These are phyloP conservation scores for Coleophoma crateriformis DNA, from an alignment of 2,329 filamentous ascomycete species.

Conservation along the genomic window DNA sequence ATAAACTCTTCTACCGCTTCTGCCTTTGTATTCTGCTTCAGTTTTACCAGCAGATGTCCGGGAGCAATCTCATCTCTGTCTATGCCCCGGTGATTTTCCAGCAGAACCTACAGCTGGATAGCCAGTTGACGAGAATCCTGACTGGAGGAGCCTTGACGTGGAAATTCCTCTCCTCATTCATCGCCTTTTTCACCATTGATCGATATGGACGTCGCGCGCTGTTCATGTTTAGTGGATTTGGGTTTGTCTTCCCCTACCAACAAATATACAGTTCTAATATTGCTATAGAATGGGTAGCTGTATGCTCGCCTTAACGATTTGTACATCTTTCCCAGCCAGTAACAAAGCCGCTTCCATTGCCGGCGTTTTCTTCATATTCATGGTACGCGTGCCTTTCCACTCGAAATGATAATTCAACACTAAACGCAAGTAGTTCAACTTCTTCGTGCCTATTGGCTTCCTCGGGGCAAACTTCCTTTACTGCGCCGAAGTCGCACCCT, in stretches of 20 bases:
- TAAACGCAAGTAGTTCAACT: slow-evolving; percentile 37
- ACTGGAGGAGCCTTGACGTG: slow-evolving; percentile 37
- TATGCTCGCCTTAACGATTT: slow-evolving; percentile 47
- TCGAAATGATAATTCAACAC: no score
- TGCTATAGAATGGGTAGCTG: slow-evolving; percentile 25
- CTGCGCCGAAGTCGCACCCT: slow-evolving; percentile 50
- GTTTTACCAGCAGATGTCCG: not conserved
- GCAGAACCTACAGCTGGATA: slow-evolving; percentile 1
- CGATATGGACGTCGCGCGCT: slow-evolving; percentile 1
- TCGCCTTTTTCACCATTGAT: slow-evolving; percentile 4
- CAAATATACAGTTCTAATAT: not conserved
- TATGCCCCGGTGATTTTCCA: slow-evolving; percentile 2
- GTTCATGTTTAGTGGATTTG: not conserved
- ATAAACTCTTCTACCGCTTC: not conserved
- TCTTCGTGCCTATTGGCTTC: slow-evolving; percentile 54
- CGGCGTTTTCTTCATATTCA: slow-evolving; percentile 50
- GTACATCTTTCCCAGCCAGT: slow-evolving; percentile 39
- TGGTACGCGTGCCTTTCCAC: slow-evolving; percentile 13
- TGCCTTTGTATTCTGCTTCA: not conserved
- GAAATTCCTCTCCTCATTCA: slow-evolving; percentile 41
- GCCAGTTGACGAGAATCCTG: not conserved
- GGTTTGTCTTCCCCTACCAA: not conserved
- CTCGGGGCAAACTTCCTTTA: slow-evolving; percentile 56
- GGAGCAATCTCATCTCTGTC: slow-evolving; percentile 1
- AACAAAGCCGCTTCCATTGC: slow-evolving; percentile 43